Conservation (phyloP, 1,284 basidiomycete genomes). For the Cryptococcus sp. region DNA sequence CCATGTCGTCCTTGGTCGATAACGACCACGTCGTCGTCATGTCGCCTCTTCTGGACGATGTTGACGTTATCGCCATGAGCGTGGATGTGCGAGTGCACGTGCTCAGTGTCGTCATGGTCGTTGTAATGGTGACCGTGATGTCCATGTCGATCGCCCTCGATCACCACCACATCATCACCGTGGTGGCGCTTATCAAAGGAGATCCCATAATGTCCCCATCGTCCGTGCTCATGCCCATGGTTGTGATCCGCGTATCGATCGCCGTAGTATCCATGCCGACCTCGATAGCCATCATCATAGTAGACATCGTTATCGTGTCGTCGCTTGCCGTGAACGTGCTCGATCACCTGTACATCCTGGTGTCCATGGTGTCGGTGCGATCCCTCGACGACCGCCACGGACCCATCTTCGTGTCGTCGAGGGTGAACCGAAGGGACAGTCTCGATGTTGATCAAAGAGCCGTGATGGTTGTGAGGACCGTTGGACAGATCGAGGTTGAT, state of each 20-base stretch:
- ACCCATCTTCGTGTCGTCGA: constrained; percentile 1
- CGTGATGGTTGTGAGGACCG: constrained; percentile 6
- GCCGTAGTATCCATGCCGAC: no score
- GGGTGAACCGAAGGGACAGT: not conserved
- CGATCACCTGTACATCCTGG: not conserved
- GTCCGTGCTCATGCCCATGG: constrained; percentile 3
- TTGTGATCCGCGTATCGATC: not conserved
- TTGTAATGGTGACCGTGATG: constrained; percentile 1
- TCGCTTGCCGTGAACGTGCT: constrained; percentile 1
- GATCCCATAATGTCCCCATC: not conserved
- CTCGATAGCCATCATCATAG: constrained; percentile 1
- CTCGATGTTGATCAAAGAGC: constrained; percentile 10
- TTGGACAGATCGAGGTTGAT: constrained; percentile 12
- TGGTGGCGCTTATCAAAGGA: not conserved
- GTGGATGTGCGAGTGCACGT: constrained; percentile 3
- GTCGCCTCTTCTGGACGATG: not conserved
- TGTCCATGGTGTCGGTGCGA: not conserved
- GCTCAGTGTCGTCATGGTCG: not conserved
- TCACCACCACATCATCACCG: not conserved
- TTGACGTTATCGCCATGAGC: constrained; percentile 1
- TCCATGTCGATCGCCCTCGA: not conserved
- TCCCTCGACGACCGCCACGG: not conserved
- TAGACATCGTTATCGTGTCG: constrained; percentile 3
- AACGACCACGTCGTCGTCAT: not conserved
- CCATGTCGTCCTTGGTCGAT: not conserved